phyloP scores from a whole-genome alignment of 176 grass and related monocot genomes.

The Cenchrus fungigraminus region DNA sequence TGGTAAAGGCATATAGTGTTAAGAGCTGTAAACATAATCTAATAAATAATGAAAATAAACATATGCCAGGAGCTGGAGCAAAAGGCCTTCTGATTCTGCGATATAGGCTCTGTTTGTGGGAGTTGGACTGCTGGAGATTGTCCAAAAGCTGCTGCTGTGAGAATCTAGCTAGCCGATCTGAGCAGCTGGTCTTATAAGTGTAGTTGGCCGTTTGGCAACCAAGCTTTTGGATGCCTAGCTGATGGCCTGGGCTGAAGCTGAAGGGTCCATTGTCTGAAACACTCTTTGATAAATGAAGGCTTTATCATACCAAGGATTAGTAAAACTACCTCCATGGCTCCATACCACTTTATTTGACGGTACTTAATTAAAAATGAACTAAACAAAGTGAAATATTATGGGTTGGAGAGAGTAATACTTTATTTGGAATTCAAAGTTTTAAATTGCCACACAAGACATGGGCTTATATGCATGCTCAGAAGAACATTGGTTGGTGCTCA shows the following conservation, averaged over 20 bases:
- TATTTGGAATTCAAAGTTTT: neutral
- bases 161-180: neutral
- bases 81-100: neutral
- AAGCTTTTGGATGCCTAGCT: neutral
- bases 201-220: neutral
- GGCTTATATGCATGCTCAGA: neutral
- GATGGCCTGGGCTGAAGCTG: neutral
- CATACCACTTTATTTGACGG: too few relatives aligned
- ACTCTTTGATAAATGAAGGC: neutral
- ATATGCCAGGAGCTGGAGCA: neutral
- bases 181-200: too few relatives aligned
- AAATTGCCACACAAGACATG: neutral
- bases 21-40: neutral
- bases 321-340: neutral
- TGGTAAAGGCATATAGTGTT: constrained; percentile 13
- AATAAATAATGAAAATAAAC: neutral
- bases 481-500: neutral
- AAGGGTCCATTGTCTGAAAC: neutral
- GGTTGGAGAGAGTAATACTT: neutral
- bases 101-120: neutral
- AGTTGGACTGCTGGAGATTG: neutral
- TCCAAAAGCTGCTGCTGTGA: neutral
- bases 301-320: neutral
- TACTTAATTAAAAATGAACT: too few relatives aligned
- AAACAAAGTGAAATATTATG: too few relatives aligned